A percentile compares a stretch with the other conserved stretches of the same genome.
These are phyloP conservation scores for Teratosphaeria epicoccoides DNA, from an alignment of 2,329 filamentous ascomycete genomes.

Conservation along the genomic window DNA sequence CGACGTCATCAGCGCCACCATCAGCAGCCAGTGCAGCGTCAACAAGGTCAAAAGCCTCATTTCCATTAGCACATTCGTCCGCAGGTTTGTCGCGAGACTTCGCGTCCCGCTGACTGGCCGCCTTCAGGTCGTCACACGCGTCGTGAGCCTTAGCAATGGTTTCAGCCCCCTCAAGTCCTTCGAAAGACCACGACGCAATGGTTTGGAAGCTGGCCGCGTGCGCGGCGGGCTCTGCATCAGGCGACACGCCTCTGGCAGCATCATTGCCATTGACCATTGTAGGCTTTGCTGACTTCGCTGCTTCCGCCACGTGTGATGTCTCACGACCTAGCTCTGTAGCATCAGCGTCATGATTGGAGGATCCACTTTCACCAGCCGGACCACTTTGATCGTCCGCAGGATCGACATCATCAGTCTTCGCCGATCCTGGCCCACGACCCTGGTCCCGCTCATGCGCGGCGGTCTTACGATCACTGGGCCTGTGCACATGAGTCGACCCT, in stretches of 20 bases:
- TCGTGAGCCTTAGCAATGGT: neutral
- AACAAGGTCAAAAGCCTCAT: neutral
- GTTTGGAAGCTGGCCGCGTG: neutral
- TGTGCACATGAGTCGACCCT: too few species aligned
- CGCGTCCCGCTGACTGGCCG: neutral
- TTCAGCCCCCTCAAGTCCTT: neutral
- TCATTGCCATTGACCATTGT: neutral
- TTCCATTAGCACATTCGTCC: neutral
- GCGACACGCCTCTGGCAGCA: neutral
- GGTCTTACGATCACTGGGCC: neutral
- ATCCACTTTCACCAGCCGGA: neutral
- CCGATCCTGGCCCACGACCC: neutral
- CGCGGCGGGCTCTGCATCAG: neutral
- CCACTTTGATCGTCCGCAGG: neutral
- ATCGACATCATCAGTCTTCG: neutral
- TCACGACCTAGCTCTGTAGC: neutral
- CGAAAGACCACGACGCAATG: neutral
- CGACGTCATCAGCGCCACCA: neutral
- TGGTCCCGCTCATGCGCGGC: neutral
- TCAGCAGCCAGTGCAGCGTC: neutral
- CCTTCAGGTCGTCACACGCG: neutral
- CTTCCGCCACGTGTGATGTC: neutral
- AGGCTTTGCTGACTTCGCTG: neutral
- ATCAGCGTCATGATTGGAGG: neutral
- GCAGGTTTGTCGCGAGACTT: neutral